These are phyloP conservation scores for Hanseniaspora thailandica DNA, from an alignment of 805 yeast species.

Conservation along the genomic window DNA sequence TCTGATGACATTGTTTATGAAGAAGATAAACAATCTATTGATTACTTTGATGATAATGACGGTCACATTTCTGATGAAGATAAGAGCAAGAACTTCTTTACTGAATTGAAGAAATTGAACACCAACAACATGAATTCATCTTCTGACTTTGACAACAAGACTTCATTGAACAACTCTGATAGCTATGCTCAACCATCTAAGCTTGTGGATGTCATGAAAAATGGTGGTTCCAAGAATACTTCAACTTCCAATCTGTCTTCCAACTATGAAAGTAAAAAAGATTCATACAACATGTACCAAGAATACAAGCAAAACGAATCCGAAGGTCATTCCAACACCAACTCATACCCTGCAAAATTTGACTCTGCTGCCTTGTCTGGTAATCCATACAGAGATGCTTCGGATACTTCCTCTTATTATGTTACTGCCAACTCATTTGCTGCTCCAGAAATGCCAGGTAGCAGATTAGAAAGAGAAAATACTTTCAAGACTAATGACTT, in stretches of 20 bases:
- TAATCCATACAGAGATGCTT: not conserved
- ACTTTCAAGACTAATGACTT: slow-evolving; percentile 13
- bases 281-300: slow-evolving; percentile 12
- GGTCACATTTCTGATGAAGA: slow-evolving; percentile 5
- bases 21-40: not conserved
- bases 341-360: not conserved
- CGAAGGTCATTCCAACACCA: not conserved
- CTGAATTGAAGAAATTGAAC: slow-evolving; percentile 3
- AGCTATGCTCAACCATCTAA: slow-evolving; percentile 1
- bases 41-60: slow-evolving; percentile 5
- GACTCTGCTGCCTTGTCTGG: slow-evolving; percentile 9
- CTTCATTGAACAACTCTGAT: not conserved
- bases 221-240: not conserved
- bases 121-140: slow-evolving; percentile 1
- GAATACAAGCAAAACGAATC: slow-evolving; percentile 14
- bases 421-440: not conserved
- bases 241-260: not conserved
- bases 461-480: not conserved
- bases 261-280: not conserved
- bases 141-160: slow-evolving; percentile 7
- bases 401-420: slow-evolving; percentile 9
- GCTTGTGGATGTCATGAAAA: slow-evolving; percentile 10
- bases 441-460: not conserved
- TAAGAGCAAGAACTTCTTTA: slow-evolving; percentile 4
- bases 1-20: slow-evolving; percentile 12